These are phyloP conservation scores for Colletotrichum lindemuthianum DNA, from an alignment of 2,329 filamentous ascomycete species.

Conservation along the genomic window DNA sequence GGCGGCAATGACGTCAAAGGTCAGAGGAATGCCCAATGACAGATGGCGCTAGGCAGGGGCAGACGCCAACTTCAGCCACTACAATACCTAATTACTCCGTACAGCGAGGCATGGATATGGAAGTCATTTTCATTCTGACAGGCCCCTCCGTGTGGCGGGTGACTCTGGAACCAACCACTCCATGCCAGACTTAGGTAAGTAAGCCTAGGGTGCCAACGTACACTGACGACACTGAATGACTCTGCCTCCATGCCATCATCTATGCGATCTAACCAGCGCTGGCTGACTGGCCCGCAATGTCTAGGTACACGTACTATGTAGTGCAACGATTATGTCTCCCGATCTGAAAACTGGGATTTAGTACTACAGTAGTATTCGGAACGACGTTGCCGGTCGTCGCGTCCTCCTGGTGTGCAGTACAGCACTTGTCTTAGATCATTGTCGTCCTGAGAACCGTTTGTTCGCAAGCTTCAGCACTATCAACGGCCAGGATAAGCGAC, in stretches of 20 bases:
- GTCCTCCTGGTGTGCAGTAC: too few relatives aligned
- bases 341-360: too few relatives aligned
- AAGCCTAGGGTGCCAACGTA: background rate
- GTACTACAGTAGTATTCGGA: background rate
- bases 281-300: too few relatives aligned
- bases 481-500: background rate
- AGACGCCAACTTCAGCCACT: conserved; percentile 28
- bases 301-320: too few relatives aligned
- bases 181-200: conserved; percentile 14
- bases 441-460: too few relatives aligned
- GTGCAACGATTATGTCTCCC: too few relatives aligned
- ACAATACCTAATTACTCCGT: background rate
- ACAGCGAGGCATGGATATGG: too few relatives aligned
- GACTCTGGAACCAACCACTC: conserved; percentile 8
- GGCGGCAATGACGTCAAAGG: conserved; percentile 26
- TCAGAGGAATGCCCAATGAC: conserved; percentile 6
- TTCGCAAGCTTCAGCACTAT: too few relatives aligned
- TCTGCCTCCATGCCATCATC: conserved; percentile 4
- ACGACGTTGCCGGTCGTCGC: background rate
- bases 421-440: too few relatives aligned
- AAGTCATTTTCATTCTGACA: background rate
- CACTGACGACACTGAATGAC: too few relatives aligned
- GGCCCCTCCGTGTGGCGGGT: conserved; percentile 19
- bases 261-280: background rate
- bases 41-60: background rate